Percentiles rank a stretch among this genome's conserved stretches.
Conservation (phyloP, 306 rosid species). For the Pterocarpus santalinus region DNA sequence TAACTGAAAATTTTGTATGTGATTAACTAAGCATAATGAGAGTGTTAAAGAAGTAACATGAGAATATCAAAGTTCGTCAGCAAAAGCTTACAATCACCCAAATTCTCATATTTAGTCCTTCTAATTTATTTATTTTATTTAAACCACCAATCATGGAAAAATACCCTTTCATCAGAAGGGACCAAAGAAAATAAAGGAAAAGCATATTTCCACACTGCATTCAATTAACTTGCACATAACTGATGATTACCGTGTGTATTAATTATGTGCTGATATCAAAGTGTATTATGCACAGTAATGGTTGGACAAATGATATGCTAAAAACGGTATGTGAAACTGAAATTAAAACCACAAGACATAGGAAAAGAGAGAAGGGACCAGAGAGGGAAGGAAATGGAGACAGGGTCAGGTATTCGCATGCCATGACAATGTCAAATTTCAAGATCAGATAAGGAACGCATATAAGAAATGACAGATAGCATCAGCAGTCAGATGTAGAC, state of each 20-base stretch:
- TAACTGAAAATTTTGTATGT: too few relatives aligned
- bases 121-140: neutral
- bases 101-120: neutral
- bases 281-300: too few relatives aligned
- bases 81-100: neutral
- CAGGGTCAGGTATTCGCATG: constrained; percentile 25
- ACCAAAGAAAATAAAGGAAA: neutral
- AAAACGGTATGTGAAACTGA: neutral
- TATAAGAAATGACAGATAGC: constrained; percentile 22
- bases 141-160: constrained; percentile 11
- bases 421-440: constrained; percentile 16
- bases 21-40: too few relatives aligned
- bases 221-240: too few relatives aligned
- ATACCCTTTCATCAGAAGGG: neutral
- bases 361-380: neutral
- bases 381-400: neutral
- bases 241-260: too few relatives aligned
- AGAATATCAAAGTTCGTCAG: neutral
- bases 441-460: constrained; percentile 5
- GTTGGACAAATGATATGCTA: too few relatives aligned
- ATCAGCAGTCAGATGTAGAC: constrained; percentile 27
- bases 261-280: too few relatives aligned
- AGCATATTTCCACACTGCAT: too few relatives aligned
- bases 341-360: neutral
- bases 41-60: neutral